Evolutionary conservation across 352 stramenopile species (phyloP).

Genomic region (Aphanomyces stellatus): DNA sequence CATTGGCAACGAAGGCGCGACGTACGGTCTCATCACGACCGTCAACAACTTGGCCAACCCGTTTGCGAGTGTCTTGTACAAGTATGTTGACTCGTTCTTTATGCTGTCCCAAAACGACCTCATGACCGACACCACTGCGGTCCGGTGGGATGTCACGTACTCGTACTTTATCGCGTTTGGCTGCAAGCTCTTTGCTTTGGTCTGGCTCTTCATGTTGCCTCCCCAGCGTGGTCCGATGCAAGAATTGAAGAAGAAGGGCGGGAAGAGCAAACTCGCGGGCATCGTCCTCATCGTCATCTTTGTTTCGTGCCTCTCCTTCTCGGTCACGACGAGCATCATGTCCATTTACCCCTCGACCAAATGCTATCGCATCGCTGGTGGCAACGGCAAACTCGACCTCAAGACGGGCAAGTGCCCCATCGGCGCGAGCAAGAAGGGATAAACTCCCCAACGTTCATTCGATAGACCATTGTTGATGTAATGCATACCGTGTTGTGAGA

Average conservation of each 20-base stretch:
- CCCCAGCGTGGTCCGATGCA: no score
- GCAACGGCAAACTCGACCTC: no score
- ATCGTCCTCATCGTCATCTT: constrained; percentile 29
- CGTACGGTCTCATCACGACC: constrained; percentile 52
- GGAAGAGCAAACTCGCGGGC: constrained; percentile 29
- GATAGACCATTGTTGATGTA: no score
- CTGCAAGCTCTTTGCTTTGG: neutral
- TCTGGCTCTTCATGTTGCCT: constrained; percentile 28
- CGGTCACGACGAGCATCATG: constrained; percentile 34
- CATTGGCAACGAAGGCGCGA: constrained; percentile 37
- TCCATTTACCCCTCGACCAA: constrained; percentile 44
- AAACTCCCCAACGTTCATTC: no score
- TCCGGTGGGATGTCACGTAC: constrained; percentile 30
- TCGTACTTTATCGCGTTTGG: constrained; percentile 35
- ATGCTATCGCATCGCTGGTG: constrained; percentile 48
- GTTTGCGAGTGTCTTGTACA: constrained; percentile 35
- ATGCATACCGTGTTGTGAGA: no score
- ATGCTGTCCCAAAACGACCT: constrained; percentile 31
- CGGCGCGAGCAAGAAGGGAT: neutral
- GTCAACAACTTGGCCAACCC: constrained; percentile 38
- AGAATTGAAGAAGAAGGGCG: constrained; percentile 39
- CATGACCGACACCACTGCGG: constrained; percentile 26
- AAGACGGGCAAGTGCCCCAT: neutral
- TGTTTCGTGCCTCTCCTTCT: constrained; percentile 21
- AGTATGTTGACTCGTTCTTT: constrained; percentile 34